Evolutionary conservation across 352 stramenopile genomes (phyloP).

Genomic region (Phytophthora sp.): DNA sequence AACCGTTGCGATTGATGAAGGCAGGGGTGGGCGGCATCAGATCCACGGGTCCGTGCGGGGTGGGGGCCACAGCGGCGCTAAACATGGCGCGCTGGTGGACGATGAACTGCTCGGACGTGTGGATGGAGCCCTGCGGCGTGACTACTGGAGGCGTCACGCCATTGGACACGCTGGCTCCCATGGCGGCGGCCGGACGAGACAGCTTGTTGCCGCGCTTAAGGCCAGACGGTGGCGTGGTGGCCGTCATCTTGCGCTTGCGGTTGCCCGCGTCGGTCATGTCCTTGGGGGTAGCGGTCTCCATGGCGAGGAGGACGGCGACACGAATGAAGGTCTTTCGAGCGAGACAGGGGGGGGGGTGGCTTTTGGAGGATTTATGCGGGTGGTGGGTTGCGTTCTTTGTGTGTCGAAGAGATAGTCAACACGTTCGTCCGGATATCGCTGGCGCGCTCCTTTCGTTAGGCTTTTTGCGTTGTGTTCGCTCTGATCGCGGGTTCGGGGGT

Average conservation of each 20-base stretch:
- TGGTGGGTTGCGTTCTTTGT: conserved; percentile 3
- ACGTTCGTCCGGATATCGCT: conserved; percentile 24
- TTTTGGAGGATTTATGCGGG: conserved; percentile 9
- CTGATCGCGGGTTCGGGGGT: conserved; percentile 20
- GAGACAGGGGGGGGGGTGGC: conserved; percentile 1
- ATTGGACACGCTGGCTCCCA: conserved; percentile 35
- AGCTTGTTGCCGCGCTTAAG: conserved; percentile 65
- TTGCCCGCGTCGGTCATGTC: conserved; percentile 45
- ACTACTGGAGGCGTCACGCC: conserved; percentile 46
- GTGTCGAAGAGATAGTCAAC: conserved; percentile 22
- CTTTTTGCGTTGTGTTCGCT: conserved; percentile 43
- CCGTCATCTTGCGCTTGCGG: conserved; percentile 82
- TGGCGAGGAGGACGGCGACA: neutral
- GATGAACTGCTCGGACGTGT: conserved; percentile 78
- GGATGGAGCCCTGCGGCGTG: conserved; percentile 49
- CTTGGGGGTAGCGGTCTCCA: conserved; percentile 37
- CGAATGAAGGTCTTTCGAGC: conserved; percentile 25
- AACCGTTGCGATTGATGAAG: conserved; percentile 74
- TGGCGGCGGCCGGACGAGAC: conserved; percentile 39
- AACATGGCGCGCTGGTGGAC: conserved; percentile 83
- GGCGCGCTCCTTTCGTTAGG: conserved; percentile 8
- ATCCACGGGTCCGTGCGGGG: conserved; percentile 70
- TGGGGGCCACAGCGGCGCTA: conserved; percentile 75
- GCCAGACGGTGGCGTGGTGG: conserved; percentile 42
- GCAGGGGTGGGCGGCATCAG: conserved; percentile 88